These are phyloP conservation scores for Suillus americanus DNA, from an alignment of 768 basidiomycete genomes.

Conservation along the genomic window DNA sequence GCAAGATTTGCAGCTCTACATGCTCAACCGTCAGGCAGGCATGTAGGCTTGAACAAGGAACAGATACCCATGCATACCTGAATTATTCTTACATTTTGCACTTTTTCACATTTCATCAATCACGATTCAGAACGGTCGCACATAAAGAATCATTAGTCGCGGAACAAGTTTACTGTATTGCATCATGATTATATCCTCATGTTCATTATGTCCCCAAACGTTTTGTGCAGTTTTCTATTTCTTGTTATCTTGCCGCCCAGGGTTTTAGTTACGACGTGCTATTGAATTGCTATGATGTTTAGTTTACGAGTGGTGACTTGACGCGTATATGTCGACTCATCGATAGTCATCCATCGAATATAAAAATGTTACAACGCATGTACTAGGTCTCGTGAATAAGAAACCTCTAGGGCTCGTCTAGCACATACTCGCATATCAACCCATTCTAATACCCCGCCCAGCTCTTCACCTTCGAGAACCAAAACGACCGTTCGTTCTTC, in stretches of 20 bases:
- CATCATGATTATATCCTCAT: conserved; percentile 6
- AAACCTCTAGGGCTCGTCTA: neutral
- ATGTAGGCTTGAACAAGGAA: conserved; percentile 33
- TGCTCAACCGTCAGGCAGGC: conserved; percentile 75
- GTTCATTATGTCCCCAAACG: neutral
- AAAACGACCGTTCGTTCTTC: conserved; percentile 88
- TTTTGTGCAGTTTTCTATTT: conserved; percentile 3
- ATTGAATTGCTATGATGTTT: conserved; percentile 4
- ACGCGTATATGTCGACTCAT: neutral
- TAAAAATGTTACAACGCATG: neutral
- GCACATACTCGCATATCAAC: neutral
- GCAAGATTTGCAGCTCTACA: conserved; percentile 78
- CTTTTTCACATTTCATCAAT: neutral
- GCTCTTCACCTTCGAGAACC: conserved; percentile 89
- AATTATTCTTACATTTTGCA: conserved; percentile 6
- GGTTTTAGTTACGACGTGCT: neutral
- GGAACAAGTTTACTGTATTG: conserved; percentile 5
- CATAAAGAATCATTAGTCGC: neutral
- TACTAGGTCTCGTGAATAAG: neutral
- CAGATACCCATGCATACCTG: conserved; percentile 1
- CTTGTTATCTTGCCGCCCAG: neutral
- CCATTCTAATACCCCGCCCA: conserved; percentile 37
- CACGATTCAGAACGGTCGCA: neutral
- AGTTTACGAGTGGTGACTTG: neutral
- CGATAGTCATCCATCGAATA: neutral